Conservation (phyloP, 371 early-diverging fungal species). For the Rhizomucor miehei region DNA sequence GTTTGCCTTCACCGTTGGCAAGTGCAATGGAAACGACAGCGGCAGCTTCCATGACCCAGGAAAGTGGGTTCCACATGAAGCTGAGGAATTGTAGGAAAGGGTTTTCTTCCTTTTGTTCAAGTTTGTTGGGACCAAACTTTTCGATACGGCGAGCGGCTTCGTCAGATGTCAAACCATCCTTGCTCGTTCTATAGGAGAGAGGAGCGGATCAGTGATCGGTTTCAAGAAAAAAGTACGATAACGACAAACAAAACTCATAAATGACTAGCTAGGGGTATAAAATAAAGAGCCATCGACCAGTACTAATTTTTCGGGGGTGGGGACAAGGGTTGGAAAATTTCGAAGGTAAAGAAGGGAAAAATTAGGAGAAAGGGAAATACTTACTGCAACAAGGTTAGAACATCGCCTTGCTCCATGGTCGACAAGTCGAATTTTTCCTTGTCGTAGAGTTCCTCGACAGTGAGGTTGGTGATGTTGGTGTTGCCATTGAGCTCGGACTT, state of each 20-base stretch:
- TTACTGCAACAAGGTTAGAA: slow-evolving; percentile 62
- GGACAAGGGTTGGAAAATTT: not conserved
- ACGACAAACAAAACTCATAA: slow-evolving; percentile 1
- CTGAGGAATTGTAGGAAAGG: slow-evolving; percentile 78
- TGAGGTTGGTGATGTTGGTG: slow-evolving; percentile 19
- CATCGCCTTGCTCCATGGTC: slow-evolving; percentile 66
- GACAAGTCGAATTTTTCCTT: slow-evolving; percentile 76
- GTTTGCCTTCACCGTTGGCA: slow-evolving; percentile 58
- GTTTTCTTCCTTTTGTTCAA: slow-evolving; percentile 69
- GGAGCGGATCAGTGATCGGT: not conserved
- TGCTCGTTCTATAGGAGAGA: slow-evolving; percentile 43
- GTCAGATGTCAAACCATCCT: slow-evolving; percentile 52
- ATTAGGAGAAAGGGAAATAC: slow-evolving; percentile 9
- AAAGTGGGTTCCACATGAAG: slow-evolving; percentile 76
- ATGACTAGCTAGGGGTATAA: not conserved
- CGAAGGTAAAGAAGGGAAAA: slow-evolving; percentile 4
- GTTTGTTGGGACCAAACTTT: slow-evolving; percentile 66
- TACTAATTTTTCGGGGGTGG: not conserved
- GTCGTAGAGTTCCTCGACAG: slow-evolving; percentile 70
- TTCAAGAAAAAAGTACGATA: too few relatives aligned
- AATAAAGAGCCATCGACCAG: not conserved
- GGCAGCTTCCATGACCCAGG: slow-evolving; percentile 73
- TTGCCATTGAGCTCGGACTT: slow-evolving; percentile 7
- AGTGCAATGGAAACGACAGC: slow-evolving; percentile 62
- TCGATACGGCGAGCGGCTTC: slow-evolving; percentile 58